Percentiles rank a stretch among this genome's conserved stretches.
These are phyloP conservation scores for Theobroma cacao DNA, from an alignment of 345 rosid species.

Conservation along the genomic window DNA sequence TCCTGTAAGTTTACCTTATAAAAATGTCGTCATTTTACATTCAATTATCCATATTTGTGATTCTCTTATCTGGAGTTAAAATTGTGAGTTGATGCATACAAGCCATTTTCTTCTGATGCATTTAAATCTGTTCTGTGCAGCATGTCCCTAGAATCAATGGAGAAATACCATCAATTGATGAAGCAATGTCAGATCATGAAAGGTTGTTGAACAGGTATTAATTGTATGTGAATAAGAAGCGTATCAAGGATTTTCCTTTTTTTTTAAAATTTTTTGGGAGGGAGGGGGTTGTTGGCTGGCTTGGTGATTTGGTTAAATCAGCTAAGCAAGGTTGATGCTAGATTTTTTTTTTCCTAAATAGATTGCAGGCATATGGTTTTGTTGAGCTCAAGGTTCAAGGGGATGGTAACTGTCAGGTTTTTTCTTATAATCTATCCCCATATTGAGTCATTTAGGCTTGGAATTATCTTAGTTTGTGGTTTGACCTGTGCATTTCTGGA, in stretches of 20 bases:
- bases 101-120: conserved; percentile 2
- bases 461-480: conserved; percentile 3
- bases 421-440: conserved; percentile 2
- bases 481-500: conserved; percentile 26
- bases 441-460: not conserved
- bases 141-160: conserved; percentile 93
- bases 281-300: not conserved
- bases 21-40: not conserved
- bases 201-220: conserved; percentile 72
- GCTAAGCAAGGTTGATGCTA: not conserved
- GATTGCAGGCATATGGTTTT: conserved; percentile 55
- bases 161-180: conserved; percentile 89
- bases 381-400: conserved; percentile 68
- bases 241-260: not conserved
- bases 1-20: conserved; percentile 51
- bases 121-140: conserved; percentile 34
- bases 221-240: not conserved
- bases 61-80: not conserved
- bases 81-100: not conserved
- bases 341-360: conserved; percentile 14
- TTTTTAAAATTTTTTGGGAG: too few species aligned
- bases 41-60: not conserved
- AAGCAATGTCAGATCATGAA: conserved; percentile 93
- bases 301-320: not conserved
- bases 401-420: conserved; percentile 85